Conservation (phyloP, 306 rosid genomes). For the Comarum palustre region DNA sequence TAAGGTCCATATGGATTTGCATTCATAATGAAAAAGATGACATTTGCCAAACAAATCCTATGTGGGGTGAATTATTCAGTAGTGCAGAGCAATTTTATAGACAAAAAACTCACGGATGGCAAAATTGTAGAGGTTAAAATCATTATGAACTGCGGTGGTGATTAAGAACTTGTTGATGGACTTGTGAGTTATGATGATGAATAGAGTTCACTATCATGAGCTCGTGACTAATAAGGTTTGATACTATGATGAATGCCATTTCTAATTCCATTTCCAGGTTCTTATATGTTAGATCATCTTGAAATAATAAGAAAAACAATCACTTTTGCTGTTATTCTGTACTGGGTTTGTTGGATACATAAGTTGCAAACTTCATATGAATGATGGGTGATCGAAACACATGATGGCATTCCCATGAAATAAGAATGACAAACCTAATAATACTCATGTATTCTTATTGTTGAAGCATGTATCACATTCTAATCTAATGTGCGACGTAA, state of each 20-base stretch:
- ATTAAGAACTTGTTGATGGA: background rate
- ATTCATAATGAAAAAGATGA: background rate
- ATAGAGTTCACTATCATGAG: background rate
- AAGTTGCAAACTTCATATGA: background rate
- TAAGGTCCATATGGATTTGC: conserved; percentile 1
- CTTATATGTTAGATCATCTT: background rate
- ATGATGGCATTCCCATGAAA: background rate
- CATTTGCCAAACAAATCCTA: background rate
- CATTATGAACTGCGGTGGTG: conserved; percentile 7
- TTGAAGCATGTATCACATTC: background rate
- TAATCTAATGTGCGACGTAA: background rate
- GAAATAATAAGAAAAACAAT: background rate
- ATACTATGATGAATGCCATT: background rate
- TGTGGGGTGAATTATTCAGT: background rate
- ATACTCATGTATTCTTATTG: background rate
- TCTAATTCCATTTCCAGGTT: background rate
- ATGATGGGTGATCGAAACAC: background rate
- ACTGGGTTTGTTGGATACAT: background rate
- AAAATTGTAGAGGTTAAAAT: conserved; percentile 1
- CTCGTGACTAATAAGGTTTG: background rate
- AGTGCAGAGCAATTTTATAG: background rate
- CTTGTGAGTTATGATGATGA: background rate
- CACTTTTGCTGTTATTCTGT: background rate
- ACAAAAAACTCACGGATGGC: conserved; percentile 5
- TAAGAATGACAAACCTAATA: background rate